Conservation (phyloP, 805 yeast species). For the Cyberlindnera amylophila region DNA sequence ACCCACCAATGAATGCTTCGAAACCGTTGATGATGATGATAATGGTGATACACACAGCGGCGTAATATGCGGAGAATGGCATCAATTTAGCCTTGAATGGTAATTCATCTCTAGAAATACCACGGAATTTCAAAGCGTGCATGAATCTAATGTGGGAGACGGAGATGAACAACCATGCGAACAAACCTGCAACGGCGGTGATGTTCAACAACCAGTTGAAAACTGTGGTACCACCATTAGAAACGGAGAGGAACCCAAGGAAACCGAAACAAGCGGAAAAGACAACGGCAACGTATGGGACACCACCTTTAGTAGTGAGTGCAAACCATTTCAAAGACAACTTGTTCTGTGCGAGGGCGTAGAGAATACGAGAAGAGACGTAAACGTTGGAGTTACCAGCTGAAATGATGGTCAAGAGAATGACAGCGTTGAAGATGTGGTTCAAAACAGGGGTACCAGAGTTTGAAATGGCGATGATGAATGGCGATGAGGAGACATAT, state of each 20-base stretch:
- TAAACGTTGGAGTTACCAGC: constrained; percentile 77
- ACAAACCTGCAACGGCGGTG: constrained; percentile 73
- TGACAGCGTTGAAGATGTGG: constrained; percentile 68
- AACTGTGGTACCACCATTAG: constrained; percentile 50
- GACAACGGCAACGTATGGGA: constrained; percentile 55
- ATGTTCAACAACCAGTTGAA: constrained; percentile 73
- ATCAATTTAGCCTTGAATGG: constrained; percentile 73
- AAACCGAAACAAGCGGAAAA: constrained; percentile 60
- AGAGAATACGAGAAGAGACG: constrained; percentile 65
- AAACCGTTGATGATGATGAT: constrained; percentile 74
- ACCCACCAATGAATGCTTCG: constrained; percentile 49
- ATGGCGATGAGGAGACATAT: constrained; percentile 60
- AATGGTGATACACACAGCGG: constrained; percentile 47
- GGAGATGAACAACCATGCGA: constrained; percentile 67
- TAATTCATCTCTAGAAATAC: constrained; percentile 60
- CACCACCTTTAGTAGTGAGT: constrained; percentile 51
- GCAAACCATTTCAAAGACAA: constrained; percentile 54
- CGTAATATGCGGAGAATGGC: constrained; percentile 67
- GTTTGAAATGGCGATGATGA: constrained; percentile 65
- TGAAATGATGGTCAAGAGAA: constrained; percentile 63
- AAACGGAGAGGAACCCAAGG: constrained; percentile 55
- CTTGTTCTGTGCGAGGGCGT: constrained; percentile 56
- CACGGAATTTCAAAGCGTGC: constrained; percentile 56
- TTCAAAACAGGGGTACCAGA: constrained; percentile 66
- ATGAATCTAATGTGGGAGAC: constrained; percentile 67